phyloP scores from a whole-genome alignment of 1,284 basidiomycete genomes.

The Cystobasidiaceae sp. region DNA sequence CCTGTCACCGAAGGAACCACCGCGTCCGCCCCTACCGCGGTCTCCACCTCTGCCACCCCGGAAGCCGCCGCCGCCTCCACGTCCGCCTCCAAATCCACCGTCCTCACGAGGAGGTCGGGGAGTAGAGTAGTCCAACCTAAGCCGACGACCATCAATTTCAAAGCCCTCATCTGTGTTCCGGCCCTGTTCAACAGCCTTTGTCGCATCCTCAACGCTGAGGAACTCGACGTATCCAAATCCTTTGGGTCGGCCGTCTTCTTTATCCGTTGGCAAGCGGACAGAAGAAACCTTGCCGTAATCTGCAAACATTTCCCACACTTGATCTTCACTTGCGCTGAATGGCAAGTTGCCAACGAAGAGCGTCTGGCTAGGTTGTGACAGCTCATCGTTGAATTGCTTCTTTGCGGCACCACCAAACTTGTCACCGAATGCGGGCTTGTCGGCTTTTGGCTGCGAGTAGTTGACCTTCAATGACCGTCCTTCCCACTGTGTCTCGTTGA shows the following conservation, averaged over 20 bases:
- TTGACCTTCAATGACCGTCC: constrained; percentile 81
- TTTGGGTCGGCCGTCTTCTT: constrained; percentile 83
- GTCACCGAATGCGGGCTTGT: constrained; percentile 66
- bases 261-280: constrained; percentile 87
- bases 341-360: constrained; percentile 90
- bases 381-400: constrained; percentile 47
- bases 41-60: constrained; percentile 47
- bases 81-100: constrained; percentile 50
- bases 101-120: constrained; percentile 57
- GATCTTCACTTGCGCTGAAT: constrained; percentile 74
- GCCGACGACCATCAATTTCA: constrained; percentile 73
- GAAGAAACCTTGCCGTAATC: constrained; percentile 70
- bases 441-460: constrained; percentile 57
- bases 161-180: constrained; percentile 52
- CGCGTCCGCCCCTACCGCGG: constrained; percentile 52
- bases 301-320: constrained; percentile 84
- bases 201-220: constrained; percentile 69
- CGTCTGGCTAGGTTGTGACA: constrained; percentile 63
- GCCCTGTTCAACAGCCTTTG: constrained; percentile 66
- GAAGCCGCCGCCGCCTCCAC: constrained; percentile 41
- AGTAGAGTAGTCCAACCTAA: constrained; percentile 85
- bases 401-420: constrained; percentile 47
- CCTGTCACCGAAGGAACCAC: constrained; percentile 43
- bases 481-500: constrained; percentile 79
- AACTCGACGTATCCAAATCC: constrained; percentile 98